Evolutionary conservation across 2,329 filamentous ascomycete species (phyloP).

Genomic region (Periconia sp.): DNA sequence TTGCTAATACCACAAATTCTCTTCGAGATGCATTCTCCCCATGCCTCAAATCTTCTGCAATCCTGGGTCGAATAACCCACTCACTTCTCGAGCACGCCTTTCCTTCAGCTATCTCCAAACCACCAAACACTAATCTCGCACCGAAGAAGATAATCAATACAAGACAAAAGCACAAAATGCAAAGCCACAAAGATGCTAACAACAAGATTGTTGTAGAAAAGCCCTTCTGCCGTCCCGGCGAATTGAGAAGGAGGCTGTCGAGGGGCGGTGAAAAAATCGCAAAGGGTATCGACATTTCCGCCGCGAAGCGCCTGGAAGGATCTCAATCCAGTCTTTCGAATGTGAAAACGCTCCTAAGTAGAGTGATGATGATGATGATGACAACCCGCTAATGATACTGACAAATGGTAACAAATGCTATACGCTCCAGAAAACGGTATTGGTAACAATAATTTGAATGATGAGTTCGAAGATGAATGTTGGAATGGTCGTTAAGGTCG

Average conservation of each 20-base stretch:
- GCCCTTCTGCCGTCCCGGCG: neutral
- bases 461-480: slow-evolving; percentile 28
- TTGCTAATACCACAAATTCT: slow-evolving; percentile 1
- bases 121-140: slow-evolving; percentile 8
- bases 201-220: slow-evolving; percentile 10
- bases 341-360: slow-evolving; percentile 8
- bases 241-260: neutral
- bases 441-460: slow-evolving; percentile 18
- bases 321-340: slow-evolving; percentile 21
- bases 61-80: too few relatives aligned
- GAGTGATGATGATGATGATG: slow-evolving; percentile 15
- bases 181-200: slow-evolving; percentile 12
- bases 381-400: slow-evolving; percentile 33
- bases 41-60: too few relatives aligned
- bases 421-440: slow-evolving; percentile 18
- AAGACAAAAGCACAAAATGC: slow-evolving; percentile 14
- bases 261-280: slow-evolving; percentile 8
- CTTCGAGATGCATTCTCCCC: too few relatives aligned
- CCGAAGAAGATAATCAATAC: slow-evolving; percentile 1
- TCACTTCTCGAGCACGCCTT: neutral
- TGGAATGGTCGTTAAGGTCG: slow-evolving; percentile 35
- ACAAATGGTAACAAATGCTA: slow-evolving; percentile 24
- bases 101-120: slow-evolving; percentile 16
- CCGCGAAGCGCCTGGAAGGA: slow-evolving; percentile 36
- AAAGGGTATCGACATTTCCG: slow-evolving; percentile 44